phyloP scores from a whole-genome alignment of 2,329 filamentous ascomycete species.

The Aspergillus brasiliensis region DNA sequence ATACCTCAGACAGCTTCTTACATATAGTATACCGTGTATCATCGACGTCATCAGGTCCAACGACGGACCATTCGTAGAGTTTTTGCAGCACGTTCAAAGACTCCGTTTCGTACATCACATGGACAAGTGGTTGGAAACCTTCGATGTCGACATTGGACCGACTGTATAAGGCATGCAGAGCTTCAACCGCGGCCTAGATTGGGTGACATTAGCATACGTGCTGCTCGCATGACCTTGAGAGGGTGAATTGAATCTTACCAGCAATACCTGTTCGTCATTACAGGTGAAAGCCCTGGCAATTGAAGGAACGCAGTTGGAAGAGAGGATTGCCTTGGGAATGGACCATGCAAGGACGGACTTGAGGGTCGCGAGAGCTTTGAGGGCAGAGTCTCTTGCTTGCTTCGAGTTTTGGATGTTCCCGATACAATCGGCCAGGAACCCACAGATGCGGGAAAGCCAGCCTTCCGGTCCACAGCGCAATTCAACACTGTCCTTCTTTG shows the following conservation, averaged over 20 bases:
- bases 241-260: constrained; percentile 54
- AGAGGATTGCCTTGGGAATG: constrained; percentile 76
- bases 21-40: constrained; percentile 89
- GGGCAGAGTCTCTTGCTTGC: constrained; percentile 68
- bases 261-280: constrained; percentile 70
- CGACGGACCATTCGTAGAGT: constrained; percentile 77
- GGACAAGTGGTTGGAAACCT: constrained; percentile 76
- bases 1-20: constrained; percentile 91
- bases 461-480: constrained; percentile 80
- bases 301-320: constrained; percentile 68
- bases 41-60: constrained; percentile 80
- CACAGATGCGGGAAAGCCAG: constrained; percentile 78
- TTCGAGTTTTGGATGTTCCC: constrained; percentile 66
- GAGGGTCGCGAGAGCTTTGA: constrained; percentile 76
- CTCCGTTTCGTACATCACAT: constrained; percentile 73
- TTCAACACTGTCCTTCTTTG: constrained; percentile 69
- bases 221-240: not conserved
- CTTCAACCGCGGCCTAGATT: constrained; percentile 73
- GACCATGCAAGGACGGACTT: constrained; percentile 84
- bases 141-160: constrained; percentile 73
- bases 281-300: constrained; percentile 72
- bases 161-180: constrained; percentile 78
- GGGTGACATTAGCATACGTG: constrained; percentile 7
- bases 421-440: constrained; percentile 73
- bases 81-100: constrained; percentile 71